These are phyloP conservation scores for Pleurotus ostreatus DNA, from an alignment of 768 basidiomycete species.

Conservation along the genomic window DNA sequence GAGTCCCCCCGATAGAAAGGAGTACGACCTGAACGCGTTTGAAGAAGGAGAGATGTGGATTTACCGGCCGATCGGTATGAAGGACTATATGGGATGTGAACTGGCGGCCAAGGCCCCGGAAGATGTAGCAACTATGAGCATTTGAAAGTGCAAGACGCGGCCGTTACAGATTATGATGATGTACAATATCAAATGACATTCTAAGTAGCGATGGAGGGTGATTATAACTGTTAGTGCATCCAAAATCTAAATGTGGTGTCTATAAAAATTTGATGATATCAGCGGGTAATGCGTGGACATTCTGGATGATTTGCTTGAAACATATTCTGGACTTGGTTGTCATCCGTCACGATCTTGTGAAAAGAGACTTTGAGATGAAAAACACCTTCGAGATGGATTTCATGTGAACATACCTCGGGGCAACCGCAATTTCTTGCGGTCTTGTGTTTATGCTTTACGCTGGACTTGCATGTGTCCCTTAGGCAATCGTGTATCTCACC, in stretches of 20 bases:
- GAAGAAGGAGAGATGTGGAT: conserved; percentile 55
- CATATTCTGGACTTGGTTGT: conserved; percentile 42
- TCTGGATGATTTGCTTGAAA: conserved; percentile 40
- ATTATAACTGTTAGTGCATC: neutral
- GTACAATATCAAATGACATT: neutral
- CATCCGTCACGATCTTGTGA: conserved; percentile 34
- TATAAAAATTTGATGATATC: conserved; percentile 7
- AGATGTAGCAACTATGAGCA: conserved; percentile 6
- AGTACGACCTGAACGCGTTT: conserved; percentile 41
- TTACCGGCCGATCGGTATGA: conserved; percentile 47
- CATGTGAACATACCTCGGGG: conserved; percentile 26
- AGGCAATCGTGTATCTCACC: conserved; percentile 38
- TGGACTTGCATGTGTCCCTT: conserved; percentile 34
- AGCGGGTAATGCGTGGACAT: conserved; percentile 35
- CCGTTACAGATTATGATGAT: neutral
- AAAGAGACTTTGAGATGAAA: neutral
- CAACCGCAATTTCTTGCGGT: conserved; percentile 38
- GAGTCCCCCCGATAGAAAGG: conserved; percentile 30
- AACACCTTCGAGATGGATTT: neutral
- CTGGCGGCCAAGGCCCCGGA: conserved; percentile 7
- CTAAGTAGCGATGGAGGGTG: neutral
- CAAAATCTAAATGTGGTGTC: neutral
- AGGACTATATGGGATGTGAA: conserved; percentile 25
- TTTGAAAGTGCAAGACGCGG: neutral
- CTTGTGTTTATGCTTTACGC: conserved; percentile 39